A percentile compares a stretch with the other conserved stretches of the same genome.
Conservation (phyloP, 176 grass and related monocot genomes). For the Aegilops longissima region DNA sequence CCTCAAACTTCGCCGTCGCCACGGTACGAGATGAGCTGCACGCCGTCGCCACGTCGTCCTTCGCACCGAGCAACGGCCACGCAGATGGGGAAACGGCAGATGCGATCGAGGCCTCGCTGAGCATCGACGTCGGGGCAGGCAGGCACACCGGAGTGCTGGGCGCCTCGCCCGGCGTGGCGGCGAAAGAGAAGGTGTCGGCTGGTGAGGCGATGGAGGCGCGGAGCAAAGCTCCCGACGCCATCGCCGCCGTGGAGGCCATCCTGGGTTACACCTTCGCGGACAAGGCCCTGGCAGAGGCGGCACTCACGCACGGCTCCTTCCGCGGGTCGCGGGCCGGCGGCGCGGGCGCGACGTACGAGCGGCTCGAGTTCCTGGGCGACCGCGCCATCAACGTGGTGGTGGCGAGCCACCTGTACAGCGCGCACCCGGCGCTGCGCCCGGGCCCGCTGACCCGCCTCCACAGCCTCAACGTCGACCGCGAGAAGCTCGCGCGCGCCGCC, state of each 20-base stretch:
- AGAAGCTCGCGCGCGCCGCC: neutral
- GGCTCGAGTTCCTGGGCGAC: slow-evolving; percentile 54
- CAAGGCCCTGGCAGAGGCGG: slow-evolving; percentile 25
- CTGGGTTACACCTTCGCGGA: neutral
- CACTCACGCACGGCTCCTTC: slow-evolving; percentile 39
- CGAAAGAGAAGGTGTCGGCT: too few relatives aligned
- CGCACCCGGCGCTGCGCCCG: slow-evolving; percentile 33
- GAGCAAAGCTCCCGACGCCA: neutral
- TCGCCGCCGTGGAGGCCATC: neutral
- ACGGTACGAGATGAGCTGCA: too few relatives aligned
- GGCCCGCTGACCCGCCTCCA: slow-evolving; percentile 35
- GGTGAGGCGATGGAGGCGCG: too few relatives aligned
- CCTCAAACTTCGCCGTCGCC: too few relatives aligned
- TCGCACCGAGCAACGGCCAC: too few relatives aligned
- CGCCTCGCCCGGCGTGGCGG: too few relatives aligned
- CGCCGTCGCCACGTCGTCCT: too few relatives aligned
- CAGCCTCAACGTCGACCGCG: neutral
- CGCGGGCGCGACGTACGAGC: slow-evolving; percentile 17
- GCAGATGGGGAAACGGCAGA: too few relatives aligned
- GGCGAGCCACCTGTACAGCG: slow-evolving; percentile 23
- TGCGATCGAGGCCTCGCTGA: too few relatives aligned
- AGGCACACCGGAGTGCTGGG: too few relatives aligned
- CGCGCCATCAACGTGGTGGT: slow-evolving; percentile 29
- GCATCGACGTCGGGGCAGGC: too few relatives aligned
- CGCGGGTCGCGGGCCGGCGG: neutral